Evolutionary conservation across 2,329 filamentous ascomycete species (phyloP).

Genomic region (Fusarium torulosum): DNA sequence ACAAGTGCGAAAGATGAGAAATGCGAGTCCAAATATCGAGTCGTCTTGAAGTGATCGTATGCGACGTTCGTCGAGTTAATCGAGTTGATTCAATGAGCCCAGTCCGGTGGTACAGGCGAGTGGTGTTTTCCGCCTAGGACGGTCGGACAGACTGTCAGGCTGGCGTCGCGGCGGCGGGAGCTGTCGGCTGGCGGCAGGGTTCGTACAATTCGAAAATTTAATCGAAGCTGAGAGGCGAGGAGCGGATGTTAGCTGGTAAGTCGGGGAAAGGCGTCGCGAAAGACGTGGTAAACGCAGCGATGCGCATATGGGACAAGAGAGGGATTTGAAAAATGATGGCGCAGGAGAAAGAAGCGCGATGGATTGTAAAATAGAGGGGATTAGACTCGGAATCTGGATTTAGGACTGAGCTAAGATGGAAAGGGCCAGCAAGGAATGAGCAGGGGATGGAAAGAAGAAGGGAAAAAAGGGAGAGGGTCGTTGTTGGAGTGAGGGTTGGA

Average conservation of each 20-base stretch:
- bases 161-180: constrained; percentile 38
- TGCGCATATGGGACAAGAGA: constrained; percentile 23
- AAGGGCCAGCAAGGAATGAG: constrained; percentile 35
- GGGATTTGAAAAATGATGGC: constrained; percentile 36
- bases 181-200: constrained; percentile 39
- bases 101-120: constrained; percentile 32
- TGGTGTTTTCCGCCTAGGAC: constrained; percentile 36
- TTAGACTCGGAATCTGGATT: constrained; percentile 37
- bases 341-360: constrained; percentile 36
- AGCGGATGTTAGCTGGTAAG: constrained; percentile 29
- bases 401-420: constrained; percentile 35
- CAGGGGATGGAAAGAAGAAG: constrained; percentile 35
- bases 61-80: constrained; percentile 30
- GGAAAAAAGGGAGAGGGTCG: constrained; percentile 36
- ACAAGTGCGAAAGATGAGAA: constrained; percentile 2
- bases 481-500: constrained; percentile 32
- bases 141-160: constrained; percentile 38
- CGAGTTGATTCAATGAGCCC: constrained; percentile 22
- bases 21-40: background rate
- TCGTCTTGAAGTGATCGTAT: constrained; percentile 16
- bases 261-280: constrained; percentile 13
- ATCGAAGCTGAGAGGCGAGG: constrained; percentile 36
- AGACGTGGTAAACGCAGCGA: constrained; percentile 25
- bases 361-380: constrained; percentile 35
- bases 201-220: constrained; percentile 37